A percentile compares a stretch with the other conserved stretches of the same genome.
Evolutionary conservation across 2,329 filamentous ascomycete genomes (phyloP).

Genomic region (Mycosphaerella arachidis): DNA sequence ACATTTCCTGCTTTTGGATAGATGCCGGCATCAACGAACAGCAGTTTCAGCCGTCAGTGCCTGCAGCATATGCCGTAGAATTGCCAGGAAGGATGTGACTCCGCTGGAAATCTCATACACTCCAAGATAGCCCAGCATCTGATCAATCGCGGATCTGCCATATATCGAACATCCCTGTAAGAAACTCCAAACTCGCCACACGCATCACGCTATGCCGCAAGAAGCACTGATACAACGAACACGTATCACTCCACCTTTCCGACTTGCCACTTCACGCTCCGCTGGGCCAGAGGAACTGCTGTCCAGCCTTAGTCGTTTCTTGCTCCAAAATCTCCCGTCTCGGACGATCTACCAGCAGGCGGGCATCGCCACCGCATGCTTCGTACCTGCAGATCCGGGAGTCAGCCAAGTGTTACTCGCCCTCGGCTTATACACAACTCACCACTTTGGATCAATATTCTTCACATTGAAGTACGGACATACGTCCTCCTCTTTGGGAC

Average conservation of each 20-base stretch:
- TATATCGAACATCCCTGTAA: not conserved
- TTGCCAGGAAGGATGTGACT: not conserved
- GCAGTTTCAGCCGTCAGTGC: too few species aligned
- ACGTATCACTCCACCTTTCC: not conserved
- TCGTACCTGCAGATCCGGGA: not conserved
- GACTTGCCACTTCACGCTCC: not conserved
- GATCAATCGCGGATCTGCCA: not conserved
- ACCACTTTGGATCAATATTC: slow-evolving; percentile 40
- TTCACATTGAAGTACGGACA: slow-evolving; percentile 37
- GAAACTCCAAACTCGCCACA: not conserved
- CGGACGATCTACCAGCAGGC: not conserved
- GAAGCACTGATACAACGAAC: not conserved
- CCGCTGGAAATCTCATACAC: not conserved
- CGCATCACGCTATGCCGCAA: not conserved
- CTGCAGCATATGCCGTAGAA: too few species aligned
- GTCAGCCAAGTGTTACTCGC: not conserved
- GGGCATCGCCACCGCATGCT: not conserved
- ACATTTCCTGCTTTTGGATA: too few species aligned
- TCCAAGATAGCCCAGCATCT: not conserved
- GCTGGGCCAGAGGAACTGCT: not conserved
- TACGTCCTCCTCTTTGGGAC: slow-evolving; percentile 27
- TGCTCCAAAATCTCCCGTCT: too few species aligned
- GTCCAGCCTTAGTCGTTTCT: not conserved
- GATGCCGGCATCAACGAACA: too few species aligned
- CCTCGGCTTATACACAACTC: not conserved